Base-by-base conservation (phyloP, 345 rosid species). In the Kernera saxatilis region DNA sequence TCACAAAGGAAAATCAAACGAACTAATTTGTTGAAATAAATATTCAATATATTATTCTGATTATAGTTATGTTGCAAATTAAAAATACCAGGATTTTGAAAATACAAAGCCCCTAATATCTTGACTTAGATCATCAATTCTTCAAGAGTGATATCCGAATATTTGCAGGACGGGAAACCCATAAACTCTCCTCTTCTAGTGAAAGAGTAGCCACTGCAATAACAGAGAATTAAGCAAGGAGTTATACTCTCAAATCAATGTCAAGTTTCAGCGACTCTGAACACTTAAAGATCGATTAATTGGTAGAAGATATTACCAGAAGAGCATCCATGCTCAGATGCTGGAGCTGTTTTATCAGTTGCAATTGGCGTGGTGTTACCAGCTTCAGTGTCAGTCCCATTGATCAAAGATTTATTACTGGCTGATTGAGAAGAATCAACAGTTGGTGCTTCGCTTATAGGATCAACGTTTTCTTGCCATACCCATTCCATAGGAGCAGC, bases 111-210 rank as follows among this genome's bases (percentile, higher is more conserved):
- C n/a, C n/a, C n/a, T n/a, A n/a, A n/a, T n/a, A n/a, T n/a, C n/a
- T n/a, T n/a, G n/a, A n/a, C n/a, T n/a, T n/a, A n/a, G n/a, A n/a
- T n/a, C n/a, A n/a, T n/a, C n/a, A n/a, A n/a, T n/a, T n/a, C n/a
- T n/a, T n/a, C n/a, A n/a, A n/a, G n/a, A n/a, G n/a, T n/a, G n/a
- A n/a, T n/a, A n/a, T n/a, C n/a, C n/a, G n/a, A n/a, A n/a, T n/a
- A n/a, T n/a, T n/a, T n/a, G n/a, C n/a, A n/a, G n/a, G n/a, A n/a
- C n/a, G n/a, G n/a, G n/a, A n/a, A n/a, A n/a, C n/a, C 99, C 99
- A 94, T 12, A 91, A 48, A 5, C 91, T 85, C 35, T 89, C 97
- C 75, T 94, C 99, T 81, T 91, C 99, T 1, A 70, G 85, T 50
- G 99, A 88, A 72, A 80, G 79, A 44, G 78, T 78, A 45, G 84